Conservation (phyloP, 2,329 filamentous ascomycete genomes). For the Colletotrichum karsti region DNA sequence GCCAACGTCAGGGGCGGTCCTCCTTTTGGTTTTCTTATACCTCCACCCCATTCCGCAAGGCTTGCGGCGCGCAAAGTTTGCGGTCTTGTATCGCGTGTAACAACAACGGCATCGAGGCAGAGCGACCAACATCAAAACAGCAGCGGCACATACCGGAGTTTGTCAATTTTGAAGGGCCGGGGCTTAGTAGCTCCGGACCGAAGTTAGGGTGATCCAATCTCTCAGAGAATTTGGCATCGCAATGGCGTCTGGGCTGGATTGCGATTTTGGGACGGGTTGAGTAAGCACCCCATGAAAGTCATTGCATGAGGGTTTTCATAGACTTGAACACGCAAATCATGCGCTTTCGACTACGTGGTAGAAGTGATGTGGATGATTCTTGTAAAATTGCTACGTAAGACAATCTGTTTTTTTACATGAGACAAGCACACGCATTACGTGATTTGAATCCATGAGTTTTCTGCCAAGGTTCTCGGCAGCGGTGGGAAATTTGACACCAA, state of each 20-base stretch:
- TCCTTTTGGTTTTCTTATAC: not conserved
- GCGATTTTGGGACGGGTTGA: not conserved
- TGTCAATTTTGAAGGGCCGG: not conserved
- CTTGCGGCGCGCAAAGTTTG: conserved; percentile 17
- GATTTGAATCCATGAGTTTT: not conserved
- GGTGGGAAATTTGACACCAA: not conserved
- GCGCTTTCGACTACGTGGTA: no score
- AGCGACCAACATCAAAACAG: not conserved
- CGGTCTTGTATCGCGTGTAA: conserved; percentile 21
- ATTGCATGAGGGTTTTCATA: not conserved
- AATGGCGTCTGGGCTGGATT: conserved; percentile 6
- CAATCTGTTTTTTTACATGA: not conserved
- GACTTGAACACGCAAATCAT: not conserved
- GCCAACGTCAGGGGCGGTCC: not conserved
- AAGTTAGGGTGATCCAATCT: not conserved
- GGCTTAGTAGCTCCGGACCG: conserved; percentile 18
- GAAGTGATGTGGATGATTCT: not conserved
- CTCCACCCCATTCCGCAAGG: not conserved
- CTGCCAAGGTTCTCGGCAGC: not conserved
- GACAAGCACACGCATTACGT: not conserved
- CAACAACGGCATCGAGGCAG: not conserved
- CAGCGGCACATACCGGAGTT: not conserved
- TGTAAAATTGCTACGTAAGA: not conserved
- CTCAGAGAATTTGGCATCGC: not conserved
- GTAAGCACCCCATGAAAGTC: not conserved